A percentile compares a stretch with the other conserved stretches of the same genome.
phyloP scores from a whole-genome alignment of 768 basidiomycete genomes.

The Leccinum olivaceopallidum region DNA sequence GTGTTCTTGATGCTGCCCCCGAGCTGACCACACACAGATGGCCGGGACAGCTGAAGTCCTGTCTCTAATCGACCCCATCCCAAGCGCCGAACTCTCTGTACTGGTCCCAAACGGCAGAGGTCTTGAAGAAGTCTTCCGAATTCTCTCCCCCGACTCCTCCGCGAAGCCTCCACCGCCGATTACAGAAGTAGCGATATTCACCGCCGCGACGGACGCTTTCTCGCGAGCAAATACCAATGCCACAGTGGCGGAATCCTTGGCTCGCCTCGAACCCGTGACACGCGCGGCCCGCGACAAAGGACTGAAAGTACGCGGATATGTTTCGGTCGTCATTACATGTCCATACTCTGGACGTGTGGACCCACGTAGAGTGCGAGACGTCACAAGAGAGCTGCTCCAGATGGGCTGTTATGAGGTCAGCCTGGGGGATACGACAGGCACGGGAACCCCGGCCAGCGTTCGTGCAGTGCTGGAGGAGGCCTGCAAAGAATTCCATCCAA shows the following conservation, averaged over 20 bases:
- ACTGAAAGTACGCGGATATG: slow-evolving; percentile 79
- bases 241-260: slow-evolving; percentile 68
- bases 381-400: slow-evolving; percentile 68
- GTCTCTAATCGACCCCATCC: slow-evolving; percentile 49
- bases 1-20: background rate
- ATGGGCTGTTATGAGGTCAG: slow-evolving; percentile 97
- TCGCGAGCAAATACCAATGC: slow-evolving; percentile 83
- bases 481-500: slow-evolving; percentile 56
- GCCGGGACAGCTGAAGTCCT: slow-evolving; percentile 81
- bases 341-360: slow-evolving; percentile 85
- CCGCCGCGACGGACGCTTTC: slow-evolving; percentile 87
- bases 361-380: slow-evolving; percentile 60
- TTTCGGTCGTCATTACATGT: slow-evolving; percentile 81
- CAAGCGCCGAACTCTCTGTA: slow-evolving; percentile 70
- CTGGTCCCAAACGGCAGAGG: slow-evolving; percentile 82
- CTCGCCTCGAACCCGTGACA: slow-evolving; percentile 61
- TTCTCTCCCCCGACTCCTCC: slow-evolving; percentile 44
- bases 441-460: slow-evolving; percentile 73
- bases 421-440: slow-evolving; percentile 90
- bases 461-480: slow-evolving; percentile 70
- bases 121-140: slow-evolving; percentile 61
- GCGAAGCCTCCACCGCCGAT: slow-evolving; percentile 50
- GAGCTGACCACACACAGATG: slow-evolving; percentile 55
- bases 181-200: slow-evolving; percentile 88
- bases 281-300: slow-evolving; percentile 57